Conservation (phyloP, 2,329 filamentous ascomycete genomes). For the Trichoderma sp. region DNA sequence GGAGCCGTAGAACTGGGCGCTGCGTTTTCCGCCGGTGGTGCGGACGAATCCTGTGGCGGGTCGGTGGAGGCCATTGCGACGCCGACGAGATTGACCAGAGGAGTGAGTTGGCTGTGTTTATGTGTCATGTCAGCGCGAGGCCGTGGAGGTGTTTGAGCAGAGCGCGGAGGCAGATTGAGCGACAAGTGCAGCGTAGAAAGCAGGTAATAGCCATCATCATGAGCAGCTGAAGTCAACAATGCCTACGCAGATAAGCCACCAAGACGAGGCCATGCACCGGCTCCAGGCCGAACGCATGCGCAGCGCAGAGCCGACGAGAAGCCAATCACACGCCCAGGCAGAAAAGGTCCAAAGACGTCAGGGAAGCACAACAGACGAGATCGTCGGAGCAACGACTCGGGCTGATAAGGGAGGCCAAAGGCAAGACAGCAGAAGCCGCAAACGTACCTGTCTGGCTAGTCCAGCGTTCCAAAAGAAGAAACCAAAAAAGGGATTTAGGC, state of each 20-base stretch:
- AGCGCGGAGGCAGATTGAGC: background rate
- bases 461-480: slow-evolving; percentile 4
- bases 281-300: slow-evolving; percentile 10
- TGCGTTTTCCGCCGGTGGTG: slow-evolving; percentile 29
- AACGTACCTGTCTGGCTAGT: slow-evolving; percentile 15
- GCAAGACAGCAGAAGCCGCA: slow-evolving; percentile 19
- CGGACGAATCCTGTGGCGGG: background rate
- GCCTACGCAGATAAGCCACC: background rate
- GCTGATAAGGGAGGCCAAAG: background rate
- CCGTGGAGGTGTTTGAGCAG: slow-evolving; percentile 15
- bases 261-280: background rate
- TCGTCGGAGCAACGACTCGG: background rate
- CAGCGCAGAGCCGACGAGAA: background rate
- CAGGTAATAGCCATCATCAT: background rate
- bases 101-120: slow-evolving; percentile 33
- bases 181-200: background rate
- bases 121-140: slow-evolving; percentile 41
- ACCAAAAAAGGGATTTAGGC: background rate
- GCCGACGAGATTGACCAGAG: slow-evolving; percentile 26
- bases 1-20: slow-evolving; percentile 27
- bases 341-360: background rate
- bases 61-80: slow-evolving; percentile 39
- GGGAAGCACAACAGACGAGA: slow-evolving; percentile 12
- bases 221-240: background rate
- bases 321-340: background rate